Conservation (phyloP, 2,329 filamentous ascomycete genomes). For the Purpureocillium lavendulum region DNA sequence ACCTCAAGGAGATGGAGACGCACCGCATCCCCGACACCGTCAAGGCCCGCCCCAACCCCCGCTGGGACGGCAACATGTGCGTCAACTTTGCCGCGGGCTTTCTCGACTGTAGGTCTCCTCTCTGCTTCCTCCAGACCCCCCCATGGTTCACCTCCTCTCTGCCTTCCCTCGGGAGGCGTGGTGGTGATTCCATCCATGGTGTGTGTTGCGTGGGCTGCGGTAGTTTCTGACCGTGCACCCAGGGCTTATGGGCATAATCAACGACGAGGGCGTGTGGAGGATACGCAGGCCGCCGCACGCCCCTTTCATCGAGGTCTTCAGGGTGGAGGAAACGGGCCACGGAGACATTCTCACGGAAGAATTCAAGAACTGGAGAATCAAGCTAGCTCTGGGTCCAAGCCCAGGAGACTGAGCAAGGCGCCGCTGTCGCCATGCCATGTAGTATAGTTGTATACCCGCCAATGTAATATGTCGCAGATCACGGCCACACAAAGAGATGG, state of each 20-base stretch:
- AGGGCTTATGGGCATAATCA: conserved; percentile 58
- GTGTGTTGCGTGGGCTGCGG: no score
- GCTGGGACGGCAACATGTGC: conserved; percentile 89
- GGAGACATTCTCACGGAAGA: conserved; percentile 68
- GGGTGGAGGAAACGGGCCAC: conserved; percentile 64
- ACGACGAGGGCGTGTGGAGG: conserved; percentile 71
- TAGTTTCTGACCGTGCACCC: no score
- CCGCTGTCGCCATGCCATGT: no score
- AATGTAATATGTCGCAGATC: neutral
- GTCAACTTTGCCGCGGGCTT: conserved; percentile 82
- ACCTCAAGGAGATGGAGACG: conserved; percentile 73
- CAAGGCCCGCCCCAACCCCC: conserved; percentile 52
- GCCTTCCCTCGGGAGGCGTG: neutral
- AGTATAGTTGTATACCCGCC: neutral
- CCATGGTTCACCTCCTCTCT: neutral
- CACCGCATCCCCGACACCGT: conserved; percentile 70
- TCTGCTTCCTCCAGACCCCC: no score
- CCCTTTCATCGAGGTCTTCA: conserved; percentile 63
- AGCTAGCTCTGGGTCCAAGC: conserved; percentile 31
- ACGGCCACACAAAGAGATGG: neutral
- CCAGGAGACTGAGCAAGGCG: conserved; percentile 7
- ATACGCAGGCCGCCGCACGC: conserved; percentile 60
- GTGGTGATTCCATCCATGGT: neutral
- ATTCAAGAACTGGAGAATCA: conserved; percentile 68
- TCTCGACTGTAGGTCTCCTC: conserved; percentile 56